Evolutionary conservation across 83 land plant genomes (phyloP), one percentile per base, ranked within the genome.

Genomic region (Thuja plicata): DNA sequence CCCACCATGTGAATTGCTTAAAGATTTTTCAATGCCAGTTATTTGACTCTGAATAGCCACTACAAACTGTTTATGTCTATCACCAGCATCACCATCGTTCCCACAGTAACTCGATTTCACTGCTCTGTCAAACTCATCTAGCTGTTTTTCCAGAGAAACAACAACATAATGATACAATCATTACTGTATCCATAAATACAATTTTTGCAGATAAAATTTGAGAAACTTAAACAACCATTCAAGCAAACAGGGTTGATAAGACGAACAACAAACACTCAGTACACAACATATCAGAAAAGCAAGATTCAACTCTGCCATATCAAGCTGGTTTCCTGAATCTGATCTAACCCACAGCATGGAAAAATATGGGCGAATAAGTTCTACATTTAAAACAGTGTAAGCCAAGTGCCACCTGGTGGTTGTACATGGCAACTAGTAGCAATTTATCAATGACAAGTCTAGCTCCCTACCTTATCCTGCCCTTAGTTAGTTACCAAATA

Each of bases 81-180:
- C 88, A 66, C 85, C 87, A 1, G 94, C 85, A 38, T 85, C 93
- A 17, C 40, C 66, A 79, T 93, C 97, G 2, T 94, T 93, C 78
- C 60, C 81, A 54, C 83, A 79, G 5, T 46, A 87, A 54, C 71
- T 82, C 12, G 92, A 88, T 32, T 62, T 81, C n/a, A 93, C 95
- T 1, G 97, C 97, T 52, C 89, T 87, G 40, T 88, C 93, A 89
- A 96, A 96, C 85, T 94, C 97, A 82, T 96, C 96, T 74, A 96
- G 91, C 96, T 96, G 91, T 88, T 87, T 88, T 87, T 30, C 16
- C 17, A 76, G 13, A 43, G 32, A 78, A 55, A 37, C 81, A 88
- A 87, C 21, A 15, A 60, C 60, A 16, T 71, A 8, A 76, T 34
- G 1, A 35, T 35, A 76, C 6, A 76, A 83, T 83, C 85, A 83